phyloP scores from a whole-genome alignment of 2,329 filamentous ascomycete genomes.

The Neonectria magnoliae region DNA sequence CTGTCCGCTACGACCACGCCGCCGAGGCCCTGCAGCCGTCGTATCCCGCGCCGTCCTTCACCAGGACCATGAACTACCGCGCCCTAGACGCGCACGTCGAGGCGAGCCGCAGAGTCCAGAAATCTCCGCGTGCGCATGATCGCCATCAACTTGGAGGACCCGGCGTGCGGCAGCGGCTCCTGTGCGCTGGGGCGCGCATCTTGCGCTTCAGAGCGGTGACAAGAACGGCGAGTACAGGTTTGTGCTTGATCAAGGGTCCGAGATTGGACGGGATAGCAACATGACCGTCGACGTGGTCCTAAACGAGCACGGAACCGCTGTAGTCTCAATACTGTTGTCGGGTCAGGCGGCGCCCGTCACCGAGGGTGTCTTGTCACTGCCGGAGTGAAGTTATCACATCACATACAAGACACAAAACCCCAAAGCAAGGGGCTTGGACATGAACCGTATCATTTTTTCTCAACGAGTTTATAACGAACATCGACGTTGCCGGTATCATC shows the following conservation, averaged over 20 bases:
- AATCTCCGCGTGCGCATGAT: constrained; percentile 28
- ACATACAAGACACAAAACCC: not conserved
- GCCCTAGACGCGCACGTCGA: not conserved
- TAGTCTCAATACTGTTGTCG: constrained; percentile 19
- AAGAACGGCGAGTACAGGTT: constrained; percentile 9
- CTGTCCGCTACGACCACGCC: too few relatives aligned
- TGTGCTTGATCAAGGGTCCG: constrained; percentile 19
- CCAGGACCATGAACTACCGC: too few relatives aligned
- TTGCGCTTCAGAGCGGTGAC: constrained; percentile 18
- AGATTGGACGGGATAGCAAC: constrained; percentile 23
- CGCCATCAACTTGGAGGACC: constrained; percentile 28
- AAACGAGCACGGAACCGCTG: constrained; percentile 1
- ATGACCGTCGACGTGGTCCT: constrained; percentile 19
- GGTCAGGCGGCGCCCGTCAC: constrained; percentile 22
- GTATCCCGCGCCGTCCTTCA: not conserved
- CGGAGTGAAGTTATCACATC: not conserved
- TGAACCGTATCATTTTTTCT: constrained; percentile 7
- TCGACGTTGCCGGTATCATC: constrained; percentile 42
- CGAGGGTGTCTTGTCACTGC: constrained; percentile 19
- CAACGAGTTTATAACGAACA: constrained; percentile 14
- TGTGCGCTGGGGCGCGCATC: constrained; percentile 20
- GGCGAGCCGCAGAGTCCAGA: not conserved
- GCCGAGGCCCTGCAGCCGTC: not conserved
- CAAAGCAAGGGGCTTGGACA: not conserved
- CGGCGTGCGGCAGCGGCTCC: constrained; percentile 21